These are phyloP conservation scores for Colletotrichum filicis DNA, from an alignment of 2,329 filamentous ascomycete genomes.

Conservation along the genomic window DNA sequence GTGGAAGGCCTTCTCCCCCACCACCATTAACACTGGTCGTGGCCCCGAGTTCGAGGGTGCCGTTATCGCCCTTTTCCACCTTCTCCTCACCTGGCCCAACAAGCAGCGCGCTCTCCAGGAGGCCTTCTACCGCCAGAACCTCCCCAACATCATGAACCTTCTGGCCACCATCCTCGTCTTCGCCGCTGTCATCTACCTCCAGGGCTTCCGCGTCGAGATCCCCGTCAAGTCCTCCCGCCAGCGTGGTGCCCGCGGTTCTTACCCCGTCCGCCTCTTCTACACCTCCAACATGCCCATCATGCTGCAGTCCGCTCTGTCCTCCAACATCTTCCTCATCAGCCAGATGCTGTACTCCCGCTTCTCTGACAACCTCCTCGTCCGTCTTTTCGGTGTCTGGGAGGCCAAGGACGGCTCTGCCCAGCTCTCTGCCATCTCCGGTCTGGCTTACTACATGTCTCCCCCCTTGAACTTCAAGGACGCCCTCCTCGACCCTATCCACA, in stretches of 20 bases:
- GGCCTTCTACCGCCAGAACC: slow-evolving; percentile 99
- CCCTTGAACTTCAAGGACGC: slow-evolving; percentile 98
- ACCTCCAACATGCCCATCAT: slow-evolving; percentile 99
- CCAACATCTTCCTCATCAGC: slow-evolving; percentile 98
- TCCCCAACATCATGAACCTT: slow-evolving; percentile 99
- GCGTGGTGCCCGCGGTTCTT: slow-evolving; percentile 97
- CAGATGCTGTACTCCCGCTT: slow-evolving; percentile 99
- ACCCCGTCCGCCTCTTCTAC: slow-evolving; percentile 99
- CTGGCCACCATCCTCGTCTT: slow-evolving; percentile 93
- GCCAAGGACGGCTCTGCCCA: slow-evolving; percentile 95
- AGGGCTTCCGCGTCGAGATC: slow-evolving; percentile 99
- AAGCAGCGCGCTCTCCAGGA: slow-evolving; percentile 98
- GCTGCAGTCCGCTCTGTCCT: slow-evolving; percentile 97
- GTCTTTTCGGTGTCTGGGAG: slow-evolving; percentile 98
- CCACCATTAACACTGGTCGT: slow-evolving; percentile 98
- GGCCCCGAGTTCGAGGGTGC: slow-evolving; percentile 99
- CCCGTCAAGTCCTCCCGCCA: slow-evolving; percentile 99
- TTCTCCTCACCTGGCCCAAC: slow-evolving; percentile 98
- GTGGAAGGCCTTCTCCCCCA: slow-evolving; percentile 99
- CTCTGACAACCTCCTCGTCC: slow-evolving; percentile 98
- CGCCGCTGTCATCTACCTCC: slow-evolving; percentile 97
- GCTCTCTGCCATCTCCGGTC: slow-evolving; percentile 90
- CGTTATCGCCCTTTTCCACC: slow-evolving; percentile 96
- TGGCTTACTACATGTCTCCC: slow-evolving; percentile 99
- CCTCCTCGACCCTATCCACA: slow-evolving; percentile 96